Base-by-base conservation (phyloP, 148 eudicot genomes). In the Dysphania ambrosioides region DNA sequence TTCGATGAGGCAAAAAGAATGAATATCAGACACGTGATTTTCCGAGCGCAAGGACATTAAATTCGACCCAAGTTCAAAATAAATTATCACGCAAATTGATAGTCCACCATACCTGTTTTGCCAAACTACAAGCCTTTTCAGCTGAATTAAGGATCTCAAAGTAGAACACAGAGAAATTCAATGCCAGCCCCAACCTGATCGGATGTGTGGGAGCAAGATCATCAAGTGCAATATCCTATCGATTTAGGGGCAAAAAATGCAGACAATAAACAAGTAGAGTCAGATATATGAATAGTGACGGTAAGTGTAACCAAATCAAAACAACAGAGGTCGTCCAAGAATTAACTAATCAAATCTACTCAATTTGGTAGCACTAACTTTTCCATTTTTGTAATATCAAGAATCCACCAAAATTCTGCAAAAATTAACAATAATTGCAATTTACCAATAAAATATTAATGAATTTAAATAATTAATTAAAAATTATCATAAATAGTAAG, bases 121-220 rank as follows among this genome's bases (percentile, higher is more conserved):
- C 87, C 83, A 86, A 78, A 51, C 75, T 78, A 71, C 89, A 86
- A 62, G 89, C 89, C 56, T 82, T 86, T 23, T 84, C 89, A 61
- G 87, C 78, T 26, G 89, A 82, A 65, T 86, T 84, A 11, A 86
- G 82, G 44, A 86, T 86, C 79, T 86, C 89, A 71, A 75, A 86
- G 81, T 86, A 80, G 81, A 86, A 82, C 67, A 86, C 87, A 10
- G 89, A 80, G 80, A 82, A 84, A 55, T 86, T 86, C 65, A 86
- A 78, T 24, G 89, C 85, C 29, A 86, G 63, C 44, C 87, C 89
- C 81, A 86, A 76, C 72, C 89, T 78, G 57, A 82, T 82, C 8
- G 89, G 89, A 80, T 86, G 87, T 40, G 87, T 86, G 4, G 89
- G 82, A 67, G 87, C 73, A 70, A 84, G 82, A 70, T 84, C 87